These are phyloP conservation scores for Phytophthora ohioensis DNA, from an alignment of 352 stramenopile genomes.

Conservation along the genomic window DNA sequence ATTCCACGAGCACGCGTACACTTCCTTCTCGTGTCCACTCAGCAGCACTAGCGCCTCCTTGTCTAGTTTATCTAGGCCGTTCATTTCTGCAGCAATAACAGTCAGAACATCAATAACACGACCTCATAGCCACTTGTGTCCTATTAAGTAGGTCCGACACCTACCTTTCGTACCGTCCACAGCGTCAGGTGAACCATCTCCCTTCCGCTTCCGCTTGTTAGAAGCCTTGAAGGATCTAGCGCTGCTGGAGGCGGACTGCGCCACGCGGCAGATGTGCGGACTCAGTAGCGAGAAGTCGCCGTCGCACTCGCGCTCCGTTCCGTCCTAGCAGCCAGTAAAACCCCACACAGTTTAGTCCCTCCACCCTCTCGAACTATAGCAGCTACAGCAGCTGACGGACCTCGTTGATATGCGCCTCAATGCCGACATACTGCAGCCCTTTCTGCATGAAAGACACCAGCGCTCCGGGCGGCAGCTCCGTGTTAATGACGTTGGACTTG, in stretches of 20 bases:
- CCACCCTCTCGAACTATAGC: background rate
- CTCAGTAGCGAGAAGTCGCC: conserved; percentile 93
- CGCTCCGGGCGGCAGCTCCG: conserved; percentile 95
- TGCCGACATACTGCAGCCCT: conserved; percentile 95
- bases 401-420: conserved; percentile 92
- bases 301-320: conserved; percentile 86
- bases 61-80: conserved; percentile 72
- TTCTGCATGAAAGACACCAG: conserved; percentile 99
- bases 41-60: conserved; percentile 73
- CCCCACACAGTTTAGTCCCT: conserved; percentile 3
- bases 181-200: conserved; percentile 67
- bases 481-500: conserved; percentile 93
- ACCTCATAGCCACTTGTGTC: background rate
- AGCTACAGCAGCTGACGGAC: conserved; percentile 34
- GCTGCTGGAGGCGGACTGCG: conserved; percentile 78
- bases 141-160: background rate
- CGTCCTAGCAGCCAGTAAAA: conserved; percentile 61
- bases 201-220: conserved; percentile 89
- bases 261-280: conserved; percentile 91
- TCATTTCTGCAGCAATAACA: conserved; percentile 51
- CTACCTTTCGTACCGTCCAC: conserved; percentile 75
- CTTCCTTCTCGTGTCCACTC: conserved; percentile 89
- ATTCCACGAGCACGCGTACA: conserved; percentile 99
- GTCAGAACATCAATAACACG: conserved; percentile 7
- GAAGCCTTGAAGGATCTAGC: conserved; percentile 65